These are phyloP conservation scores for Aurantiochytrium sp. DNA, from an alignment of 108 stramenopile species.

Conservation along the genomic window DNA sequence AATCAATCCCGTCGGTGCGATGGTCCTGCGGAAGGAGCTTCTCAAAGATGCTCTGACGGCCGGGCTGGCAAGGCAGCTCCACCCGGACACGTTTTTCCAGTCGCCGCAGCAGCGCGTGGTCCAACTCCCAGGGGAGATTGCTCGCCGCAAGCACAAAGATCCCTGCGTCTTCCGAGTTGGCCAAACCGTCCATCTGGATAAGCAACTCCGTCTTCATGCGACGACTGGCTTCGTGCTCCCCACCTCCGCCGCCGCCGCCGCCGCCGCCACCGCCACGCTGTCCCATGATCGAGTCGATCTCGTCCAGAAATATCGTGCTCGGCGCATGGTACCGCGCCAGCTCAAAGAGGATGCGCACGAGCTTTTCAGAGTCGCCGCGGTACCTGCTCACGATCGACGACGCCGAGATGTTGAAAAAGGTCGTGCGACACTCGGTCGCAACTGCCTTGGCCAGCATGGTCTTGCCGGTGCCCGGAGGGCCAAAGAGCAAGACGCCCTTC, in stretches of 20 bases:
- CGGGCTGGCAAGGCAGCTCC: slow-evolving; percentile 70
- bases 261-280: slow-evolving; percentile 56
- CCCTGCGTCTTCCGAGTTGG: slow-evolving; percentile 32
- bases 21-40: slow-evolving; percentile 32
- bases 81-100: slow-evolving; percentile 75
- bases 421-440: slow-evolving; percentile 62
- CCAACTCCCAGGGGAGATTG: slow-evolving; percentile 89
- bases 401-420: slow-evolving; percentile 70
- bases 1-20: background rate
- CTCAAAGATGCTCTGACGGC: slow-evolving; percentile 63
- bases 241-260: slow-evolving; percentile 38
- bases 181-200: slow-evolving; percentile 82
- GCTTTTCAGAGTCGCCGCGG: slow-evolving; percentile 78
- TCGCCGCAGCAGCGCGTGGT: slow-evolving; percentile 78
- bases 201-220: slow-evolving; percentile 95
- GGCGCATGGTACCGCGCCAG: slow-evolving; percentile 68
- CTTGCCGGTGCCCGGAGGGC: slow-evolving; percentile 71
- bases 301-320: slow-evolving; percentile 82
- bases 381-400: slow-evolving; percentile 73
- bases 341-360: slow-evolving; percentile 77
- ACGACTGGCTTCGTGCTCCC: slow-evolving; percentile 79
- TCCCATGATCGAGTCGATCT: slow-evolving; percentile 84
- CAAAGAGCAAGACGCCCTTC: slow-evolving; percentile 69
- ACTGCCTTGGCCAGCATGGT: slow-evolving; percentile 78
- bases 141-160: slow-evolving; percentile 79